A percentile compares a stretch with the other conserved stretches of the same genome.
Evolutionary conservation across 371 early-diverging fungal species (phyloP).

Genomic region (Nematocida sp.): DNA sequence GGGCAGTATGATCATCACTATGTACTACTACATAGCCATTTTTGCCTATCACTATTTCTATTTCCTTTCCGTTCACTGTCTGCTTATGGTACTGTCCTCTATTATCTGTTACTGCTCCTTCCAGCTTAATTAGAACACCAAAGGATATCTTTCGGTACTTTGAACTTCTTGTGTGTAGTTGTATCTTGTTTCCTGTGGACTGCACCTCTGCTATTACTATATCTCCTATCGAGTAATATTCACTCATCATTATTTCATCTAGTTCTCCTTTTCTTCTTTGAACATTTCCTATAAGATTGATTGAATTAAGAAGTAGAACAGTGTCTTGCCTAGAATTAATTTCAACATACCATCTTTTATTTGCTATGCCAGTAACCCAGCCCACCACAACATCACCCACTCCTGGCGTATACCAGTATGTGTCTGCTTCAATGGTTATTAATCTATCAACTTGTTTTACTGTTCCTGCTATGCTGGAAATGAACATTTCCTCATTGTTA

Average conservation of each 20-base stretch:
- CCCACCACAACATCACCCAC: slow-evolving; percentile 97
- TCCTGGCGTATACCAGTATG: slow-evolving; percentile 77
- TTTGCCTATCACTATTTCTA: slow-evolving; percentile 84
- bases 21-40: slow-evolving; percentile 86
- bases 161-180: slow-evolving; percentile 86
- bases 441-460: slow-evolving; percentile 91
- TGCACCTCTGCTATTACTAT: slow-evolving; percentile 92
- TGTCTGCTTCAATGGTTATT: slow-evolving; percentile 80
- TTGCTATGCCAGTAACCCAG: slow-evolving; percentile 80
- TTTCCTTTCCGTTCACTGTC: slow-evolving; percentile 71
- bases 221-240: slow-evolving; percentile 88
- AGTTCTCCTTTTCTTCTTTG: slow-evolving; percentile 91
- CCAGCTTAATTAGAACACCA: slow-evolving; percentile 64
- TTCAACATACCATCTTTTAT: slow-evolving; percentile 92
- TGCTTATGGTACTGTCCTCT: slow-evolving; percentile 53
- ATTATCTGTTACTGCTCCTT: slow-evolving; percentile 16
- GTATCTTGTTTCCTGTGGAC: slow-evolving; percentile 79
- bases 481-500: slow-evolving; percentile 31
- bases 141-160: slow-evolving; percentile 82
- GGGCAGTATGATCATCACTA: background rate
- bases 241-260: slow-evolving; percentile 94
- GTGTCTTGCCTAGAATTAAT: slow-evolving; percentile 83
- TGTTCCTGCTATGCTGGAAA: slow-evolving; percentile 82
- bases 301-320: slow-evolving; percentile 80
- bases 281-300: slow-evolving; percentile 90